A percentile compares a stretch with the other conserved stretches of the same genome.
These are phyloP conservation scores for Porodaedalea pini DNA, from an alignment of 1,284 basidiomycete genomes.

Conservation along the genomic window DNA sequence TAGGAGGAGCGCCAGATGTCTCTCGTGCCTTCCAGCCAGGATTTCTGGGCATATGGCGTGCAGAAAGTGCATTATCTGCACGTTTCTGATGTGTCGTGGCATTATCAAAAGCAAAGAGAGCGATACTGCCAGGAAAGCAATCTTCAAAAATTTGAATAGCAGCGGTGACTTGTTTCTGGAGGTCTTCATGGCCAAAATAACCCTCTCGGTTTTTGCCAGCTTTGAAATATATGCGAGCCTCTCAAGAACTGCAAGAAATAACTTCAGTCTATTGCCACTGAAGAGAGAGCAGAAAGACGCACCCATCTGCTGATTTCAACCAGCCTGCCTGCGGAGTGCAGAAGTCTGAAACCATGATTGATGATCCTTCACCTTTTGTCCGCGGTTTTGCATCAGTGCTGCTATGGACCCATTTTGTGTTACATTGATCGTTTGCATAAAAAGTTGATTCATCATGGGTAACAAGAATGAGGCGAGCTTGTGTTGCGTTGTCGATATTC, in stretches of 20 bases:
- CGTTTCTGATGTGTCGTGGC: slow-evolving; percentile 23
- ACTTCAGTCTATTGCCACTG: no score
- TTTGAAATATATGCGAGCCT: slow-evolving; percentile 17
- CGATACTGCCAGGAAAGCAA: slow-evolving; percentile 5
- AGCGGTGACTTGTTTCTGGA: slow-evolving; percentile 21
- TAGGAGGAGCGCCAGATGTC: slow-evolving; percentile 25
- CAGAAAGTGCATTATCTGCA: slow-evolving; percentile 21
- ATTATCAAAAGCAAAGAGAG: slow-evolving; percentile 26
- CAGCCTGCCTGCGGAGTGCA: slow-evolving; percentile 31
- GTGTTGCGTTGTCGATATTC: background rate
- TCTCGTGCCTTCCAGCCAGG: no score
- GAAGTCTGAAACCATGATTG: no score
- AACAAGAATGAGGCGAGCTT: background rate
- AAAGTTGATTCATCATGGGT: background rate
- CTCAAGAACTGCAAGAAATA: background rate
- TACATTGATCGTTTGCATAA: background rate
- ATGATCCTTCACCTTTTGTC: slow-evolving; percentile 35
- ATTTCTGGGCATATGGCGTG: slow-evolving; percentile 26
- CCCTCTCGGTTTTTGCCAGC: slow-evolving; percentile 26
- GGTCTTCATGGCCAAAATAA: slow-evolving; percentile 23
- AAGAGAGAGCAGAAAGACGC: background rate
- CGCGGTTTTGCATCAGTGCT: slow-evolving; percentile 27
- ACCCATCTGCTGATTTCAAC: slow-evolving; percentile 23
- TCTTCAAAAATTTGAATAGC: slow-evolving; percentile 24
- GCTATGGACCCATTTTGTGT: background rate